Percentiles rank a stretch among this genome's conserved stretches.
Conservation (phyloP, 305 asterid species). For the Rubia tinctorum region DNA sequence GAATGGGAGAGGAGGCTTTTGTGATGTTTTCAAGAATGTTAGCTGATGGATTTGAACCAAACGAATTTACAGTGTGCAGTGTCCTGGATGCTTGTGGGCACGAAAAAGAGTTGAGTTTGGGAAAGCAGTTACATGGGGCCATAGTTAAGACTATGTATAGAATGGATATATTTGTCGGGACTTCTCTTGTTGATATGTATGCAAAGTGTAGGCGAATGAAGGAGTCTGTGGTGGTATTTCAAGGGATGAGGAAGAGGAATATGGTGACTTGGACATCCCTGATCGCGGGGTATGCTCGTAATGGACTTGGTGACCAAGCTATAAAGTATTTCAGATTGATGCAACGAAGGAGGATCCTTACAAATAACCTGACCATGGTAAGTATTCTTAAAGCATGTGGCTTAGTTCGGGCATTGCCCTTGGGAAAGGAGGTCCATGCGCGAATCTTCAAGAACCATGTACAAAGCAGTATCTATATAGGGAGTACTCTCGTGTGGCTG, state of each 20-base stretch:
- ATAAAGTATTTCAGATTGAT: conserved; percentile 52
- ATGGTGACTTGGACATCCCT: conserved; percentile 74
- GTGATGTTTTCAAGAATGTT: conserved; percentile 51
- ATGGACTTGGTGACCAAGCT: conserved; percentile 66
- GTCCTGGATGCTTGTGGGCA: conserved; percentile 75
- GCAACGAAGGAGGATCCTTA: conserved; percentile 49
- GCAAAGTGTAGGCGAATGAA: conserved; percentile 70
- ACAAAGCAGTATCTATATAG: conserved; percentile 48
- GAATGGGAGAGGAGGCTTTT: conserved; percentile 54
- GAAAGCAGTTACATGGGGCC: conserved; percentile 63
- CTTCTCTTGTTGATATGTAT: conserved; percentile 75
- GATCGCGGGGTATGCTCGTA: conserved; percentile 80
- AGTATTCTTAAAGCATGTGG: conserved; percentile 80
- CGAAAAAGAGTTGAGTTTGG: conserved; percentile 57
- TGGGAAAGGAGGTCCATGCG: conserved; percentile 74
- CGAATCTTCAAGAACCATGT: conserved; percentile 52
- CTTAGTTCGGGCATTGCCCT: conserved; percentile 40
- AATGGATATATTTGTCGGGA: conserved; percentile 61
- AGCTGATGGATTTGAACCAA: conserved; percentile 57
- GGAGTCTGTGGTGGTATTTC: conserved; percentile 52
- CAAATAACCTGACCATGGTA: conserved; percentile 66
- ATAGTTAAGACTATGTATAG: conserved; percentile 52
- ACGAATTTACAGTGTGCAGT: conserved; percentile 73
- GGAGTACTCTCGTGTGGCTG: conserved; percentile 81
- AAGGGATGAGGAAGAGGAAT: conserved; percentile 62